phyloP scores from a whole-genome alignment of 495 filamentous ascomycete genomes.

The Tuber calosporum region DNA sequence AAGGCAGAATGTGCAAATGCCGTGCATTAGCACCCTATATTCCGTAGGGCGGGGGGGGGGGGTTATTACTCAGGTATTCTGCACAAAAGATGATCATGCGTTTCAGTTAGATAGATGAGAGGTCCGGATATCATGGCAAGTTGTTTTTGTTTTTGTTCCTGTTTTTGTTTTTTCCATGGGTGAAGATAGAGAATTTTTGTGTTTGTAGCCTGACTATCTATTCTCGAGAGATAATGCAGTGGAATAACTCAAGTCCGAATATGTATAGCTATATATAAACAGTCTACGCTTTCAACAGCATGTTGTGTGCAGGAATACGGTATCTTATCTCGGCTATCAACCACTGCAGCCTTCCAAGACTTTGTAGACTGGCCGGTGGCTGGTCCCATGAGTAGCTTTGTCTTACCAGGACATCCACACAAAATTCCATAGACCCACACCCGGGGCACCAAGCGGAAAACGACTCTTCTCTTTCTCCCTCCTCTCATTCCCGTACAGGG shows the following conservation, averaged over 20 bases:
- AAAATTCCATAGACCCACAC: no score
- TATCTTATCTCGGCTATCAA: neutral
- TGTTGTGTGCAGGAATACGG: no score
- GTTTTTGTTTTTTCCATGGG: no score
- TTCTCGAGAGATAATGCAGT: neutral
- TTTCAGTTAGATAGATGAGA: neutral
- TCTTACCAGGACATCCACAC: no score
- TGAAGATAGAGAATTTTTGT: neutral
- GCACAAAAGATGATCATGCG: neutral
- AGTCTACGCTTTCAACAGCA: no score
- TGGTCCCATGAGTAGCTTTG: no score
- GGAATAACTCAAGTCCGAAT: neutral
- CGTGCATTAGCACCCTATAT: neutral
- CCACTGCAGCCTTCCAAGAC: neutral
- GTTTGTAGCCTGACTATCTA: neutral
- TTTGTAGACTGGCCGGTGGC: neutral
- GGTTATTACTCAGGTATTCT: neutral
- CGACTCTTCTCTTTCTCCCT: no score
- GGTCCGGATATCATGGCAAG: neutral
- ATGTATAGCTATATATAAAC: neutral
- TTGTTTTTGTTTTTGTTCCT: neutral
- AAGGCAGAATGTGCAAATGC: neutral
- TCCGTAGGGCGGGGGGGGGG: neutral
- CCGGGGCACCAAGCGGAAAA: no score
- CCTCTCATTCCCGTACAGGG: no score